Conservation (phyloP, 345 rosid species). For the Camelina neglecta region DNA sequence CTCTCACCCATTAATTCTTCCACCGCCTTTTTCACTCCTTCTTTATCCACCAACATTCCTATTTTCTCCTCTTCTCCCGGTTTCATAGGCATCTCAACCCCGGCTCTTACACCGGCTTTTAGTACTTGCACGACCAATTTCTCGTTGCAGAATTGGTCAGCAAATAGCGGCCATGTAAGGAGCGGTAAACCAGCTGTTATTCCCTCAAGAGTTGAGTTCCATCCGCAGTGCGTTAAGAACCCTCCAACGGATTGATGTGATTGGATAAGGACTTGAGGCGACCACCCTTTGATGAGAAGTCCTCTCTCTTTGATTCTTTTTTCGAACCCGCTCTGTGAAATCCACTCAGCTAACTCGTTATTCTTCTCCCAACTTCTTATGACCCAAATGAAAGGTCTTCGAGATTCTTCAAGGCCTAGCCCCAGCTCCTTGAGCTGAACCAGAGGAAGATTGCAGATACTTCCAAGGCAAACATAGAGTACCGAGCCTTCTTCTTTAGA, state of each 20-base stretch:
- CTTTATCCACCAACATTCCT: conserved; percentile 40
- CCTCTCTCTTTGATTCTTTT: conserved; percentile 37
- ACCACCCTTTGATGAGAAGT: conserved; percentile 43
- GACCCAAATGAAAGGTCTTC: conserved; percentile 65
- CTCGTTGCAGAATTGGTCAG: conserved; percentile 49
- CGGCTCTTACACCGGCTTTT: conserved; percentile 45
- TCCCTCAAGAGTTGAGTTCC: conserved; percentile 50
- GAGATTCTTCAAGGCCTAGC: conserved; percentile 53
- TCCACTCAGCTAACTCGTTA: conserved; percentile 42
- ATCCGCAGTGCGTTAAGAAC: conserved; percentile 45
- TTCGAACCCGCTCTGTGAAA: conserved; percentile 35
- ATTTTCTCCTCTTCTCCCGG: conserved; percentile 46
- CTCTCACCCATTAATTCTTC: conserved; percentile 44
- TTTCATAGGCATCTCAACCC: conserved; percentile 37
- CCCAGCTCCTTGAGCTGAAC: conserved; percentile 54
- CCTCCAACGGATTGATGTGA: conserved; percentile 47
- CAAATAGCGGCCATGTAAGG: conserved; percentile 49
- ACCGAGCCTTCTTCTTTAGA: conserved; percentile 42
- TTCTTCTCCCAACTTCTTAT: conserved; percentile 45
- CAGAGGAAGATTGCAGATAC: conserved; percentile 38
- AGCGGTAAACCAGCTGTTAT: conserved; percentile 44
- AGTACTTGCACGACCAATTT: conserved; percentile 48
- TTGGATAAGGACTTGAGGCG: conserved; percentile 44
- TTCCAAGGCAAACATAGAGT: conserved; percentile 60
- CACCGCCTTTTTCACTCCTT: neutral